Conservation (phyloP, 1,284 basidiomycete genomes). For the Pseudozyma tsukubaensis region DNA sequence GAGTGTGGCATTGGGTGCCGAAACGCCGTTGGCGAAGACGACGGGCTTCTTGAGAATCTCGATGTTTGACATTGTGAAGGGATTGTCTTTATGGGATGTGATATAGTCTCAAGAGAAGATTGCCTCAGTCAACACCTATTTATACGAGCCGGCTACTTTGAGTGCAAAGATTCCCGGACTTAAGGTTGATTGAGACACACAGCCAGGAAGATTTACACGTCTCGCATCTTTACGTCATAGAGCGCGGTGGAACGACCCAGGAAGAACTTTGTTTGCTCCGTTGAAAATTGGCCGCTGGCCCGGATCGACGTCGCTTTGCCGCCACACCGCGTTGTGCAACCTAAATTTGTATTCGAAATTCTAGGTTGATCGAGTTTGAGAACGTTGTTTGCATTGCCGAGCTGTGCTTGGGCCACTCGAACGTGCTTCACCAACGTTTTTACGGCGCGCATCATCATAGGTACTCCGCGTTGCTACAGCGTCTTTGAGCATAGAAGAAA, state of each 20-base stretch:
- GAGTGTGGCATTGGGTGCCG: constrained; percentile 56
- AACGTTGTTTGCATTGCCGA: constrained; percentile 18
- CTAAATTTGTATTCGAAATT: background rate
- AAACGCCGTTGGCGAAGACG: constrained; percentile 40
- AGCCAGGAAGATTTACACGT: no score
- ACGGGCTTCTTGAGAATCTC: constrained; percentile 51
- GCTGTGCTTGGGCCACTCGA: constrained; percentile 4
- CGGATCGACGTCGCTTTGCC: constrained; percentile 1
- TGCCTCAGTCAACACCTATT: no score
- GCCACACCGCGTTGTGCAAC: background rate
- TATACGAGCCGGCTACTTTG: no score
- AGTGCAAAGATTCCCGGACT: constrained; percentile 10
- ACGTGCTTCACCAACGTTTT: background rate
- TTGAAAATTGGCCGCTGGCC: background rate
- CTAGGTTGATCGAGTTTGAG: background rate
- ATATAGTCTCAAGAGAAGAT: background rate
- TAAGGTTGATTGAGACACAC: background rate
- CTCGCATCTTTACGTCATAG: background rate
- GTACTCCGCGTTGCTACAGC: no score
- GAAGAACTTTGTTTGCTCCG: no score
- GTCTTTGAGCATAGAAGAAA: no score
- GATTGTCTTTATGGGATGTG: background rate
- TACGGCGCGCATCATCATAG: no score
- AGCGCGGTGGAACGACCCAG: no score
- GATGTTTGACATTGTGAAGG: constrained; percentile 38